A percentile compares a stretch with the other conserved stretches of the same genome.
phyloP scores from a whole-genome alignment of 371 early-diverging fungal species.

The Mortierella sp. region DNA sequence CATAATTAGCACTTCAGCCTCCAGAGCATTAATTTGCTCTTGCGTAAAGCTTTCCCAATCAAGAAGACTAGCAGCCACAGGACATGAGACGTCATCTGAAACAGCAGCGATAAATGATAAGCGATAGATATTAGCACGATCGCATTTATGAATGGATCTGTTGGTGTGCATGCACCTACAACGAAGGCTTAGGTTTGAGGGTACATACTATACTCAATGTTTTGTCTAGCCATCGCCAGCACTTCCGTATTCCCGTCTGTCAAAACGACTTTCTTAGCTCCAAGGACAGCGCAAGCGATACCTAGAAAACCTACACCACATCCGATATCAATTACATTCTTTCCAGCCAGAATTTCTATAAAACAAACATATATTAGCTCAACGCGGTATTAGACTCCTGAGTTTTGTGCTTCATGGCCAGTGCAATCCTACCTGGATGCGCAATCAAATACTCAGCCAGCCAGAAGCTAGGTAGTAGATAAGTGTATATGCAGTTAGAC shows the following conservation, averaged over 20 bases:
- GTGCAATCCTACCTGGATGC: constrained; percentile 39
- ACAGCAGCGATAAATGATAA: background rate
- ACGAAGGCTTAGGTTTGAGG: no score
- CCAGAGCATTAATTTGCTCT: constrained; percentile 38
- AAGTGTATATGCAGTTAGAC: background rate
- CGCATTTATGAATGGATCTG: no score
- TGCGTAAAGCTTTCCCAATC: constrained; percentile 56
- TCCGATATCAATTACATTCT: constrained; percentile 53
- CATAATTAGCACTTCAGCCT: constrained; percentile 46
- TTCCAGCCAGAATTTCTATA: constrained; percentile 37
- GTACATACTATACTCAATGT: constrained; percentile 45
- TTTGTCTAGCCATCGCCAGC: constrained; percentile 38
- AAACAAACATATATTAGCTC: background rate
- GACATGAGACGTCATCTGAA: constrained; percentile 34
- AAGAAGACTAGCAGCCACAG: constrained; percentile 32
- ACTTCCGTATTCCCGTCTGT: constrained; percentile 53
- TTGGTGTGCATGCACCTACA: no score
- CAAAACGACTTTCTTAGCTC: constrained; percentile 42
- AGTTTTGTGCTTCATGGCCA: background rate
- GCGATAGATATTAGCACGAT: background rate
- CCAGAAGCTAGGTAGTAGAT: constrained; percentile 37
- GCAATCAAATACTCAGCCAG: constrained; percentile 47
- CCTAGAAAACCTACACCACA: constrained; percentile 56
- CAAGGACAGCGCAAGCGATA: constrained; percentile 42
- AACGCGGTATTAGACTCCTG: background rate